Base-by-base conservation (phyloP, 306 rosid species). In the Quercus wislizeni region DNA sequence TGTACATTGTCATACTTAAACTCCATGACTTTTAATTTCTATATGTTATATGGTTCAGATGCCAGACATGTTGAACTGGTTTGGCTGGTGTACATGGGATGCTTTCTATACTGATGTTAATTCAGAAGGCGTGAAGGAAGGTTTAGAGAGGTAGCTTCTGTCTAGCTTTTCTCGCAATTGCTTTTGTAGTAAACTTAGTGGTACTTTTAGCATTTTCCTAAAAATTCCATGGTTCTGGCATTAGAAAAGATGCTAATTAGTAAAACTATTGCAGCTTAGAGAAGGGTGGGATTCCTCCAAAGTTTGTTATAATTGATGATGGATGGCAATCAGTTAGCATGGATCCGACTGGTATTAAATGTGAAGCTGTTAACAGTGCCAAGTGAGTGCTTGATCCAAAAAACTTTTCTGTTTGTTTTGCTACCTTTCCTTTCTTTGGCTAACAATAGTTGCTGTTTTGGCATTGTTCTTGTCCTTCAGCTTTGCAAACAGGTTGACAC, bases 31-130 rank as follows among this genome's bases (percentile, higher is more conserved):
- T 68, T 43, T 55, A 23, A 77, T 21, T 51, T 56, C 52, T 31
- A 9, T 10, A 13, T 56, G 28, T 4, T 35, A 67, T 78, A 74
- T 65, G 73, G 13, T 85, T 71, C 85, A 94, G 99, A 90, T 94
- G 97, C 99, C 99, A 55, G 95, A 91, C 85, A 81, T 92, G 78
- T 77, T 94, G 89, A 87, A 92, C 86, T 94, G 97, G 99, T 92
- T 94, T 83, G 99, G 99, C 3, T 94, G 98, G 97, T 92, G 97
- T 65, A 92, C 97, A n/a, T 94, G 99, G 99, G 97, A 94, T 78
- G 99, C 99, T 76, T 94, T 92, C 86, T 94, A 94, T 74, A 94
- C 99, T 8, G 85, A 82, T 23, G 95, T 94, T 55, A 82, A 85
- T 81, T 88, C 97, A 5, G 93, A 92, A 49, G 97, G 94, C 17